Conservation (phyloP, 2,329 filamentous ascomycete genomes). For the Clonostachys rosea region DNA sequence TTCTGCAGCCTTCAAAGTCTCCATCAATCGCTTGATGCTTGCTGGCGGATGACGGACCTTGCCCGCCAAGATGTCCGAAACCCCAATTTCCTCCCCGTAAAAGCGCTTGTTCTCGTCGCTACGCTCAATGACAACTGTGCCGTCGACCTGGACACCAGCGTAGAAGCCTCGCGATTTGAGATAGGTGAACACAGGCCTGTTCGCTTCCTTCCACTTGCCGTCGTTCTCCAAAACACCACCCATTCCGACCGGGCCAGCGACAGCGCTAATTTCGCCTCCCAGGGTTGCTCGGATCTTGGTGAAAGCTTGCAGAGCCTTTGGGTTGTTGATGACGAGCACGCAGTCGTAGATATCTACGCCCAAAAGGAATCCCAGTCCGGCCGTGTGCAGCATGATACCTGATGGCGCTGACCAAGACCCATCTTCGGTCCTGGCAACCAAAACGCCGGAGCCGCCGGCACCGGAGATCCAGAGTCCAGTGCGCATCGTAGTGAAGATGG, state of each 20-base stretch:
- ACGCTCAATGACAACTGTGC: slow-evolving; percentile 78
- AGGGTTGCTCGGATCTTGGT: slow-evolving; percentile 69
- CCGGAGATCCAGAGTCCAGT: slow-evolving; percentile 63
- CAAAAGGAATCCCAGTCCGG: slow-evolving; percentile 72
- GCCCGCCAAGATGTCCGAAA: slow-evolving; percentile 38
- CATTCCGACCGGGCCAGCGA: slow-evolving; percentile 62
- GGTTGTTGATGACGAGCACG: slow-evolving; percentile 77
- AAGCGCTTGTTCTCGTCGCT: slow-evolving; percentile 82
- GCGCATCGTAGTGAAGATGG: slow-evolving; percentile 68
- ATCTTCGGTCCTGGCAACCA: slow-evolving; percentile 58
- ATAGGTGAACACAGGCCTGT: slow-evolving; percentile 51
- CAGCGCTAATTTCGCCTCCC: slow-evolving; percentile 72
- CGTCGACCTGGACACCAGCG: slow-evolving; percentile 80
- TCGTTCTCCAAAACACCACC: slow-evolving; percentile 67
- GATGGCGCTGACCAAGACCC: slow-evolving; percentile 75
- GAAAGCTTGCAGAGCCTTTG: slow-evolving; percentile 68
- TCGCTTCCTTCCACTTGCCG: slow-evolving; percentile 44
- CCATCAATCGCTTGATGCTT: slow-evolving; percentile 20
- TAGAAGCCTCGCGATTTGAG: slow-evolving; percentile 86
- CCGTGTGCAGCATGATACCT: slow-evolving; percentile 75
- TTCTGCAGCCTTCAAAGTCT: slow-evolving; percentile 24
- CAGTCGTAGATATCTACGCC: slow-evolving; percentile 87
- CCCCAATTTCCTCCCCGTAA: slow-evolving; percentile 57
- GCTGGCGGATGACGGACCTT: slow-evolving; percentile 23
- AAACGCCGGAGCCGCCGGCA: slow-evolving; percentile 61